A percentile compares a stretch with the other conserved stretches of the same genome.
Evolutionary conservation across 768 basidiomycete species (phyloP).

Genomic region (Melanogaster broomeanus): DNA sequence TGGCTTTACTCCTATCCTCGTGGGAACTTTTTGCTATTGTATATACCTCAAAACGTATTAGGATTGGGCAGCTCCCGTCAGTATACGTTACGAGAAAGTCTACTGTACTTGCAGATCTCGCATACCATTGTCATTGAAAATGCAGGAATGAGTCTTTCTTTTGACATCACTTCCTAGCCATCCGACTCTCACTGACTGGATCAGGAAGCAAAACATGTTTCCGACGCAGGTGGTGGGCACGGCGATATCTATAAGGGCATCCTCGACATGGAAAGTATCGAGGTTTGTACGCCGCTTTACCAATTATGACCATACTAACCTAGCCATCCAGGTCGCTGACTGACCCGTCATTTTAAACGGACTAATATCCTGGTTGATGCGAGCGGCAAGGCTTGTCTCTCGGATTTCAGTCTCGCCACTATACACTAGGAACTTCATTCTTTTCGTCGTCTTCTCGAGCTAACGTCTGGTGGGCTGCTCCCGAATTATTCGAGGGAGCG

Average conservation of each 20-base stretch:
- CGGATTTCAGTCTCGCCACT: conserved; percentile 47
- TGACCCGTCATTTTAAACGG: background rate
- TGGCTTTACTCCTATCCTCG: too few relatives aligned
- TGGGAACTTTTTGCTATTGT: too few relatives aligned
- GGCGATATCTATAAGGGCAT: background rate
- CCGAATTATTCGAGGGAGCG: conserved; percentile 4
- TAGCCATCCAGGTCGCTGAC: background rate
- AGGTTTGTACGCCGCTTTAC: background rate
- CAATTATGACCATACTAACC: too few relatives aligned
- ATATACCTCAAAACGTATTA: too few relatives aligned
- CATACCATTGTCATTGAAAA: too few relatives aligned
- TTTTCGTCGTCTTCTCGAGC: background rate
- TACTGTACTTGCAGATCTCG: too few relatives aligned
- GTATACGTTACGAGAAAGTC: too few relatives aligned
- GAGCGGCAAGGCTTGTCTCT: background rate
- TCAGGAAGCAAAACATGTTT: background rate
- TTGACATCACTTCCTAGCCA: too few relatives aligned
- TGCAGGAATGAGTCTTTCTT: too few relatives aligned
- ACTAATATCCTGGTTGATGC: conserved; percentile 1
- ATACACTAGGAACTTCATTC: conserved; percentile 32
- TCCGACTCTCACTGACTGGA: too few relatives aligned
- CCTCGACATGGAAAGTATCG: background rate
- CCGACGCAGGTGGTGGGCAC: background rate
- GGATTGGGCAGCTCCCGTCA: too few relatives aligned
- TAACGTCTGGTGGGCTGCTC: conserved; percentile 7